Evolutionary conservation across 75 land plant species (phyloP).

Genomic region (Cunninghamia lanceolata): DNA sequence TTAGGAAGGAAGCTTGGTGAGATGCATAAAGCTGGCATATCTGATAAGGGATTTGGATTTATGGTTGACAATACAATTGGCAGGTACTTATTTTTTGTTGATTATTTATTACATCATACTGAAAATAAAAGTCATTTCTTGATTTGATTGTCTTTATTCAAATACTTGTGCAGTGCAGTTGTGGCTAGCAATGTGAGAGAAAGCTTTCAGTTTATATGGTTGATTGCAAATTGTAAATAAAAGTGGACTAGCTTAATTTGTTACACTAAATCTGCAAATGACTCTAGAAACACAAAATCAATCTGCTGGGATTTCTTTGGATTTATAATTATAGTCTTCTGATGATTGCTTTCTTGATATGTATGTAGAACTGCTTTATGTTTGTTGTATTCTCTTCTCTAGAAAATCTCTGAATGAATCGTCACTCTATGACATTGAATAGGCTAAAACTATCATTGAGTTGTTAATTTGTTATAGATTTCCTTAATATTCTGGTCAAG

Average conservation of each 20-base stretch:
- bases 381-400: background rate
- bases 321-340: background rate
- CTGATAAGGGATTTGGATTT: conserved; percentile 94
- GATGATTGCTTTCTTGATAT: background rate
- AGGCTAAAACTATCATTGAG: background rate
- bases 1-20: conserved; percentile 89
- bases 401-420: background rate
- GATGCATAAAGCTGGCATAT: conserved; percentile 85
- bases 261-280: background rate
- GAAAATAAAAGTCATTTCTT: background rate
- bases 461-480: background rate
- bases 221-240: background rate
- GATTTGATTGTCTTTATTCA: background rate
- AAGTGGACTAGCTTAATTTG: background rate
- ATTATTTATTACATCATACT: background rate
- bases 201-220: background rate
- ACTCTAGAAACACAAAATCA: background rate
- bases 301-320: background rate
- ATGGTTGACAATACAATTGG: conserved; percentile 95
- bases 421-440: background rate
- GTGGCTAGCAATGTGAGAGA: background rate
- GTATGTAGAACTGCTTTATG: background rate
- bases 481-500: background rate
- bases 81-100: conserved; percentile 45
- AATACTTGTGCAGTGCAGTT: background rate